These are phyloP conservation scores for Nasturtium officinale DNA, from an alignment of 345 rosid genomes.

Conservation along the genomic window DNA sequence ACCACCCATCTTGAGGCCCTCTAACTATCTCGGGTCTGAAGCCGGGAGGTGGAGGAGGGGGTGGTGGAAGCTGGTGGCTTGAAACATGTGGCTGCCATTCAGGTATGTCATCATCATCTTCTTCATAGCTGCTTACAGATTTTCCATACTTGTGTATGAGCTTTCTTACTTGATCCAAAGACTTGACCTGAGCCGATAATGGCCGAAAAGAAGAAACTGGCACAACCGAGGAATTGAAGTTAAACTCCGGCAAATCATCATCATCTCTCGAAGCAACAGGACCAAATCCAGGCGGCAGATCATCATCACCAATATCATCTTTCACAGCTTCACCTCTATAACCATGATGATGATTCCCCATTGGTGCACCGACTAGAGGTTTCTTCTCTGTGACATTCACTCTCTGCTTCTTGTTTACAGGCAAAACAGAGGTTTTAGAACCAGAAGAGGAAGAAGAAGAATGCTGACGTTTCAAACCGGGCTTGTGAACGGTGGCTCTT, in stretches of 20 bases:
- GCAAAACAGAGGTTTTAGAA: conserved; percentile 24
- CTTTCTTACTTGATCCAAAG: conserved; percentile 66
- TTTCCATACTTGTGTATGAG: conserved; percentile 92
- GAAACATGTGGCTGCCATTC: conserved; percentile 80
- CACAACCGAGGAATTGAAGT: conserved; percentile 41
- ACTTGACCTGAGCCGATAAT: conserved; percentile 31
- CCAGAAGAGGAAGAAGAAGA: conserved; percentile 10
- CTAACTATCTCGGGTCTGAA: conserved; percentile 35
- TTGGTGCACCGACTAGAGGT: conserved; percentile 28
- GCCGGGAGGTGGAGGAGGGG: conserved; percentile 34
- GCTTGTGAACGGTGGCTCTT: conserved; percentile 50
- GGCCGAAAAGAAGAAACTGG: conserved; percentile 34
- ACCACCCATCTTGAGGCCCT: conserved; percentile 34
- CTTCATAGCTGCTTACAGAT: conserved; percentile 44
- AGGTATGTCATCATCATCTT: conserved; percentile 84
- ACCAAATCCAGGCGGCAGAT: conserved; percentile 96
- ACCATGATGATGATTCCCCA: conserved; percentile 13
- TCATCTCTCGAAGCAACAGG: conserved; percentile 62
- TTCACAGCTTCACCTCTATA: conserved; percentile 28
- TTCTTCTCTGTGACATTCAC: conserved; percentile 20
- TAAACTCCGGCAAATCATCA: conserved; percentile 95
- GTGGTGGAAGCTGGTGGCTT: conserved; percentile 39
- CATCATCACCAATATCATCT: conserved; percentile 47
- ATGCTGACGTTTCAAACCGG: conserved; percentile 31
- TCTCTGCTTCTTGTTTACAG: conserved; percentile 36